Conservation (phyloP, 1,139 yeast genomes). For the Magnusiomyces sp. region DNA sequence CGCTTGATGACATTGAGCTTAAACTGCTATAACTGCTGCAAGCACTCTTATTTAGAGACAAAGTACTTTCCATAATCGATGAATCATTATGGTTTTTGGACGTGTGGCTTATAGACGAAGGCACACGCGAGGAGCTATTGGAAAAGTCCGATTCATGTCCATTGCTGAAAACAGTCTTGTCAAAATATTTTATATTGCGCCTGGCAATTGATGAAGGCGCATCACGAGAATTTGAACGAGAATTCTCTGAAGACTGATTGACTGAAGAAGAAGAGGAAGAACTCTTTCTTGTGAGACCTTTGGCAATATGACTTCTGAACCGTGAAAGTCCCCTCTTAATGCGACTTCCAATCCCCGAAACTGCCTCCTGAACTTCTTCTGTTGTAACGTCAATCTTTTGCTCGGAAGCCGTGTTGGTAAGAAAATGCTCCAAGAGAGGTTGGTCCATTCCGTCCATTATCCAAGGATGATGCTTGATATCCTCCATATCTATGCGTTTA, state of each 20-base stretch:
- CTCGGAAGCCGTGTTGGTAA: constrained; percentile 27
- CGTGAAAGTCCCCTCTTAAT: constrained; percentile 48
- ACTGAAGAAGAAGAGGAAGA: constrained; percentile 14
- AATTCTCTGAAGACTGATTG: constrained; percentile 8
- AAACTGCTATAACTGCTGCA: too few species aligned
- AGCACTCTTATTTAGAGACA: too few species aligned
- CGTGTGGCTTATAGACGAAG: not conserved
- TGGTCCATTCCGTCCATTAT: constrained; percentile 51
- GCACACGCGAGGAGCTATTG: not conserved
- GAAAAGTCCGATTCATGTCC: constrained; percentile 6
- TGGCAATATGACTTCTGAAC: constrained; percentile 32
- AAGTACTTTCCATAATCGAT: too few species aligned
- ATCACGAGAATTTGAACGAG: constrained; percentile 9
- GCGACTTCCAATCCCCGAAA: constrained; percentile 60
- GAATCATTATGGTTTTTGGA: too few species aligned
- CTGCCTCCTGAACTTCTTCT: constrained; percentile 68
- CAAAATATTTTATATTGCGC: constrained; percentile 4
- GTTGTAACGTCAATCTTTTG: constrained; percentile 50
- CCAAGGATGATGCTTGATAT: constrained; percentile 77
- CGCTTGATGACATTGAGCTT: too few species aligned
- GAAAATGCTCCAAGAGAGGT: constrained; percentile 33
- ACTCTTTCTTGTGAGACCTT: constrained; percentile 26
- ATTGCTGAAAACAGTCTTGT: constrained; percentile 1
- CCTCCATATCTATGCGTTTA: constrained; percentile 59
- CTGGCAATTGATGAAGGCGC: not conserved